A percentile compares a stretch with the other conserved stretches of the same genome.
Conservation (phyloP, 305 asterid species). For the Rubia peregrina region DNA sequence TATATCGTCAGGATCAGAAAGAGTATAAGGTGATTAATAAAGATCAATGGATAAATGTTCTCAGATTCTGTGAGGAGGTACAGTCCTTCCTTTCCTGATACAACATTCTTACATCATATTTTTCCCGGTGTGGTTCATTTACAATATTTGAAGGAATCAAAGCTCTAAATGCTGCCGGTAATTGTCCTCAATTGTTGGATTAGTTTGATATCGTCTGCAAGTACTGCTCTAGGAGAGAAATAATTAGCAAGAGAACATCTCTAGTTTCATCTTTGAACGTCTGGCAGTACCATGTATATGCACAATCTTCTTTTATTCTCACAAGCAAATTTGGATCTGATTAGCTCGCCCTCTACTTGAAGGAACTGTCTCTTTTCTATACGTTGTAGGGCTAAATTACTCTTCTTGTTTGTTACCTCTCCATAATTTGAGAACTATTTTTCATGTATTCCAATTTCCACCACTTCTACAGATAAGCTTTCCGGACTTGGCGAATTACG, state of each 20-base stretch:
- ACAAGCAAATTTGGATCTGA: neutral
- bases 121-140: neutral
- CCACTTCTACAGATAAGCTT: slow-evolving; percentile 50
- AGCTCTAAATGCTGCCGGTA: neutral
- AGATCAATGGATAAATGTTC: slow-evolving; percentile 91
- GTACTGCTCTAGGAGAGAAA: neutral
- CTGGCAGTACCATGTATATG: too few relatives aligned
- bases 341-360: neutral
- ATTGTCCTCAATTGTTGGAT: neutral
- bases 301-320: neutral
- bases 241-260: too few relatives aligned
- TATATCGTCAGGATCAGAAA: slow-evolving; percentile 46
- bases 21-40: slow-evolving; percentile 79
- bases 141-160: neutral
- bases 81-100: neutral
- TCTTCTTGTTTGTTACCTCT: neutral
- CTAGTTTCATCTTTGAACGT: too few relatives aligned
- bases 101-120: neutral
- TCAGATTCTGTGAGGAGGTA: slow-evolving; percentile 82
- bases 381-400: neutral
- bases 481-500: slow-evolving; percentile 60
- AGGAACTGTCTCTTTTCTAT: neutral
- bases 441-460: neutral
- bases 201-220: neutral
- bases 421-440: neutral